A percentile compares a stretch with the other conserved stretches of the same genome.
These are phyloP conservation scores for Brettanomyces bruxellensis DNA, from an alignment of 805 yeast species.

Conservation along the genomic window DNA sequence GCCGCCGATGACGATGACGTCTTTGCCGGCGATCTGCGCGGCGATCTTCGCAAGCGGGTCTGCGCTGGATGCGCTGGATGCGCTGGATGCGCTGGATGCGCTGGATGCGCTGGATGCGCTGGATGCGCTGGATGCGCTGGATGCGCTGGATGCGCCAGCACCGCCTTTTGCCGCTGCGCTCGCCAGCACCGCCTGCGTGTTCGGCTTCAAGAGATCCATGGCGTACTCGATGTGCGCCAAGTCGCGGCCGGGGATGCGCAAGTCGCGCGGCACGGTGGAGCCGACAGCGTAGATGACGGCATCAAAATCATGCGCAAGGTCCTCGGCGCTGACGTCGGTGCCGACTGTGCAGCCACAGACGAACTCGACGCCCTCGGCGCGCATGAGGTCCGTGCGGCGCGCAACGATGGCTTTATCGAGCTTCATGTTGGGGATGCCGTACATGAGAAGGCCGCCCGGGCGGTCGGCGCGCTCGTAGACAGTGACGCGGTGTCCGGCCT, in stretches of 20 bases:
- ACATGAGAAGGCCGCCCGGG: constrained; percentile 95
- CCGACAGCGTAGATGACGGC: constrained; percentile 92
- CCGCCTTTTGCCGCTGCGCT: too few species aligned
- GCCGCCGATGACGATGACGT: constrained; percentile 96
- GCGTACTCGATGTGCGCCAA: constrained; percentile 87
- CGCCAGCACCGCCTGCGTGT: constrained; percentile 84
- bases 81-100: too few species aligned
- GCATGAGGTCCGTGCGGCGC: constrained; percentile 85
- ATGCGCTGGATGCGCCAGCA: too few species aligned
- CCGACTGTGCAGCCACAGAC: constrained; percentile 75
- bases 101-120: too few species aligned
- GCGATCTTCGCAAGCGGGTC: constrained; percentile 72
- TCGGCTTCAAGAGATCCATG: constrained; percentile 80
- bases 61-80: background rate
- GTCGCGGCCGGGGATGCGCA: constrained; percentile 89
- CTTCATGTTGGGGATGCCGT: constrained; percentile 99
- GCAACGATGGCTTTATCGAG: constrained; percentile 87
- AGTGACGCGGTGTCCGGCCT: constrained; percentile 88
- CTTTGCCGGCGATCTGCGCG: constrained; percentile 66
- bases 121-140: background rate
- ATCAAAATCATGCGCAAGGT: constrained; percentile 55
- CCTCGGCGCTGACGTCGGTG: constrained; percentile 66
- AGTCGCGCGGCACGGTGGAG: constrained; percentile 92
- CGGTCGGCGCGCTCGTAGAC: constrained; percentile 93
- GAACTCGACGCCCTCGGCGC: constrained; percentile 82